These are phyloP conservation scores for Tolypocladium guangdongense DNA, from an alignment of 2,329 filamentous ascomycete species.

Conservation along the genomic window DNA sequence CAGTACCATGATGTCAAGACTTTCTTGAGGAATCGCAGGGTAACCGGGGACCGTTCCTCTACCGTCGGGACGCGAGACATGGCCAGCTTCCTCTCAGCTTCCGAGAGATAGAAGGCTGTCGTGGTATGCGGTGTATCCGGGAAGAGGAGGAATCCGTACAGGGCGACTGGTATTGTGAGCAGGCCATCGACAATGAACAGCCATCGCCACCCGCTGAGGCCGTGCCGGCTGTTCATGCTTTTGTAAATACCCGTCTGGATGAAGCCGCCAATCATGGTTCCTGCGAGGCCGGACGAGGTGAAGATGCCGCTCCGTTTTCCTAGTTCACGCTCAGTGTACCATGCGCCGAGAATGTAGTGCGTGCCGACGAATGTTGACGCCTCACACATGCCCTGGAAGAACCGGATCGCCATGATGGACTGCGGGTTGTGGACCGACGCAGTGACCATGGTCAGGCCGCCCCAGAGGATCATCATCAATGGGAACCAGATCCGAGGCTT, in stretches of 20 bases:
- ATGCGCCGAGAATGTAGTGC: conserved; percentile 35
- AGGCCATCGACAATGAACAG: conserved; percentile 61
- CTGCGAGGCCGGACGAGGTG: conserved; percentile 47
- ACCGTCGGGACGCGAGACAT: conserved; percentile 26
- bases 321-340: conserved; percentile 50
- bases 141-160: conserved; percentile 24
- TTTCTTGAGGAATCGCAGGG: conserved; percentile 37
- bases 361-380: conserved; percentile 29
- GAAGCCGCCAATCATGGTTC: conserved; percentile 40
- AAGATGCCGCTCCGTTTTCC: conserved; percentile 55
- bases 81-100: conserved; percentile 34
- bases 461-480: conserved; percentile 53
- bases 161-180: conserved; percentile 24
- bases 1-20: conserved; percentile 51
- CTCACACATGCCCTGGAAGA: conserved; percentile 27
- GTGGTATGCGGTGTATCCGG: conserved; percentile 35
- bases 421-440: conserved; percentile 26
- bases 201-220: conserved; percentile 57
- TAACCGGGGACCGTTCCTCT: conserved; percentile 32
- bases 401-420: conserved; percentile 27
- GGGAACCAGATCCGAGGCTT: conserved; percentile 55
- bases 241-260: conserved; percentile 52
- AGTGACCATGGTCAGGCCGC: conserved; percentile 47
- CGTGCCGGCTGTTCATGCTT: conserved; percentile 30
- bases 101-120: conserved; percentile 30